Conservation (phyloP, 352 stramenopile species). For the Phytophthora colocasiae region DNA sequence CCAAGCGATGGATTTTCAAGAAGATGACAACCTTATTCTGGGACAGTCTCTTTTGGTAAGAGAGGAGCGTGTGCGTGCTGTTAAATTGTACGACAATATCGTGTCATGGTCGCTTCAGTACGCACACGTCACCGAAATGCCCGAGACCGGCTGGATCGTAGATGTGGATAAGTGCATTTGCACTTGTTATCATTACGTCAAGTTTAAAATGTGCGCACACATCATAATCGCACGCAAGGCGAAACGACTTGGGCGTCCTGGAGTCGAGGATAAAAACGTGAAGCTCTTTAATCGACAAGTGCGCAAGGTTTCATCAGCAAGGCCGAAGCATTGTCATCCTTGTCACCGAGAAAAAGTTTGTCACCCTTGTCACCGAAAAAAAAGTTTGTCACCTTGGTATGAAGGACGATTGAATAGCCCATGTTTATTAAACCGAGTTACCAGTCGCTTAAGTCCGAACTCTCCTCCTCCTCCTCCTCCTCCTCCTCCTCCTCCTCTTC, state of each 20-base stretch:
- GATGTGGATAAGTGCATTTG: conserved; percentile 14
- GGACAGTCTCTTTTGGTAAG: conserved; percentile 1
- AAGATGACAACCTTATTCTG: not conserved
- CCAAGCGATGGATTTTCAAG: not conserved
- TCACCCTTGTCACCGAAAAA: too few relatives aligned
- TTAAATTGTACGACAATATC: conserved; percentile 11
- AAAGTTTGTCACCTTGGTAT: too few relatives aligned
- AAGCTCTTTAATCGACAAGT: conserved; percentile 8
- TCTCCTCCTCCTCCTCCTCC: not conserved
- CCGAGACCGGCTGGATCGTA: conserved; percentile 11
- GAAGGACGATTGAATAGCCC: too few relatives aligned
- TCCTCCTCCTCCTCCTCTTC: not conserved
- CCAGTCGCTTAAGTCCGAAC: not conserved
- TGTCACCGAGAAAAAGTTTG: too few relatives aligned
- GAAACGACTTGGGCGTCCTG: not conserved
- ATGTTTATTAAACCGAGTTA: too few relatives aligned
- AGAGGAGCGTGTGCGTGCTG: conserved; percentile 5
- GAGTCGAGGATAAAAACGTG: conserved; percentile 2
- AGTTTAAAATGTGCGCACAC: conserved; percentile 19
- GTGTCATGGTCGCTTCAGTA: conserved; percentile 16
- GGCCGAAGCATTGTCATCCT: not conserved
- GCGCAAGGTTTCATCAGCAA: not conserved
- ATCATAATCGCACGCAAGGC: conserved; percentile 12
- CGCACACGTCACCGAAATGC: not conserved
- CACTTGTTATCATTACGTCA: conserved; percentile 9